phyloP scores from a whole-genome alignment of 306 rosid species.

The Biancaea sappan region DNA sequence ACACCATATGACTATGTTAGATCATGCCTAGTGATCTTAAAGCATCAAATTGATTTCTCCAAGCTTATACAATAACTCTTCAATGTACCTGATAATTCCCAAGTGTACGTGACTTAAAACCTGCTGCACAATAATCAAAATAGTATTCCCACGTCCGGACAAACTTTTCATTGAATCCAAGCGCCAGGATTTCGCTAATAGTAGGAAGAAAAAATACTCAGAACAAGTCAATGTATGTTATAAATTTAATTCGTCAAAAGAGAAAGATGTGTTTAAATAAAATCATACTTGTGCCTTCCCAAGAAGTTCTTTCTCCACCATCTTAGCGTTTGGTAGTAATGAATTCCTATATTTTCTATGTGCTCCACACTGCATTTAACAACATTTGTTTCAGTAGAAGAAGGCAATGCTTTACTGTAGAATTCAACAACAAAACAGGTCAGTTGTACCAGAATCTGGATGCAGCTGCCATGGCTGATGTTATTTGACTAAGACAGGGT shows the following conservation, averaged over 20 bases:
- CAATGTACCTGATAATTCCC: conserved; percentile 76
- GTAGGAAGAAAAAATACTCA: background rate
- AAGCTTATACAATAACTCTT: background rate
- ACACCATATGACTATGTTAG: background rate
- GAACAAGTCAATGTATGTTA: background rate
- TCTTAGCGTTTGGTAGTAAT: conserved; percentile 82
- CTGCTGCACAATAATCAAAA: conserved; percentile 83
- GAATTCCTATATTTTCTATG: conserved; percentile 76
- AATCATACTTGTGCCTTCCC: conserved; percentile 56
- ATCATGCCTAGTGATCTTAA: background rate
- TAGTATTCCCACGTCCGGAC: conserved; percentile 91
- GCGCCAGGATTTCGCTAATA: conserved; percentile 62
- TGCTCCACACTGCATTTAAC: conserved; percentile 69
- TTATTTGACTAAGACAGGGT: conserved; percentile 77
- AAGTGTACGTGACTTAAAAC: conserved; percentile 75
- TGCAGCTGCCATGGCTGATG: conserved; percentile 68
- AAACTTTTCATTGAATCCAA: conserved; percentile 72
- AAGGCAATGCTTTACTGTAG: background rate
- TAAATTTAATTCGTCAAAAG: background rate
- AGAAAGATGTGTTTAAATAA: background rate
- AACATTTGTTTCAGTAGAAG: conserved; percentile 3
- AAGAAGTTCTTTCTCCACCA: conserved; percentile 83
- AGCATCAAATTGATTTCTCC: conserved; percentile 16
- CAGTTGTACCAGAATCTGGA: conserved; percentile 70
- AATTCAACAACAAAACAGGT: background rate